Evolutionary conservation across 371 early-diverging fungal species (phyloP), one percentile per base, ranked within the genome.

Genomic region (Mucor velutinosus): DNA sequence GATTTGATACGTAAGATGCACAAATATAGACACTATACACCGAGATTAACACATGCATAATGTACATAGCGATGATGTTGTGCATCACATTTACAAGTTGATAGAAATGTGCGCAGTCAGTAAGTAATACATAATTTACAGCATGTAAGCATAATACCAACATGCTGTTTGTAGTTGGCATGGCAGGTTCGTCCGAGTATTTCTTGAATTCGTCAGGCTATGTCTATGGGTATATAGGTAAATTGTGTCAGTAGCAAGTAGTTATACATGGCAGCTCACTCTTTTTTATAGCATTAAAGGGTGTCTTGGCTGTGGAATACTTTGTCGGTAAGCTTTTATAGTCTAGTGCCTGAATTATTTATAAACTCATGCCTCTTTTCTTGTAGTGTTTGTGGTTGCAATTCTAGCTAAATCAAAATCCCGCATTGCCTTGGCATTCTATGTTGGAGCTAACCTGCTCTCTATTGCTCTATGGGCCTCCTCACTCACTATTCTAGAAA

Each of bases 1-100:
- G 87, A 70, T 87, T 82, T 70, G 86, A 87, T 66, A 87, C 85
- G 85, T 85, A 82, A 61, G 85, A 68, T 25, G 51, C 33, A n/a
- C 8, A 63, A 49, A 64, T 21, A 29, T 30, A 33, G 17, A 53
- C 30, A n/a, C 4, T 33, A 55, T 33, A 12, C 35, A 29, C 7
- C 8, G 10, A 30, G 30, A 27, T 33, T 37, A 29, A 45, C 62
- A 29, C 57, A 19, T 68, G 21, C 60, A 49, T 33, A 14, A 27
- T 53, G 25, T 17, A 41, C 41, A 33, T 63, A 82, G 82, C 10
- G 83, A 83, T 64, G 83, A 83, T 71, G 83, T 83, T 1, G 74
- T 83, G 62, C 83, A 83, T 67, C 83, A 83, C 60, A 78, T 83
- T 47, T 83, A 77, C 66, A 80, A 77, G 62, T 58, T 80, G 19